Base-by-base conservation (phyloP, 257 asterid genomes). In the Verbena officinalis region DNA sequence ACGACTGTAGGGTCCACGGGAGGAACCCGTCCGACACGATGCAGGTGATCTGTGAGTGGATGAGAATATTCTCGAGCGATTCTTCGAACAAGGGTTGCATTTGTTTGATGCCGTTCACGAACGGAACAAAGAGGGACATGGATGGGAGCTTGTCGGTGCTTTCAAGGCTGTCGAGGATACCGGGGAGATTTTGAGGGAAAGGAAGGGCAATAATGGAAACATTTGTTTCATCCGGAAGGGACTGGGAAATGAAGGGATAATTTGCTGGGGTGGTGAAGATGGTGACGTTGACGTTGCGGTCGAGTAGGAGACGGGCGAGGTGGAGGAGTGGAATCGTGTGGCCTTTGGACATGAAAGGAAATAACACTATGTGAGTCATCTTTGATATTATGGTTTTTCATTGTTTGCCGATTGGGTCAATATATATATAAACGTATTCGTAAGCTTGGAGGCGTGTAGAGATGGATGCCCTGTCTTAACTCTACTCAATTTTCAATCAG, bases 331-430 rank as follows among this genome's bases (percentile, higher is more conserved):
- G 92, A 22, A 90, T 83, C 0, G 86, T 87, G 77, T 90, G 96
- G 76, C 96, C 96, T 66, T 90, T 87, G 43, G 97, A 69, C 97
- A 87, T 83, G 88, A 90, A 90, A 1, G 96, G 97, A 52, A 90
- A 87, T 9, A 90, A 10, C 7, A 78, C 76, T 17, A 77, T 67
- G 31, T 81, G 95, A 22, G 80, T 69, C 86, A 75, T 77, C 12
- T 50, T 9, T n/a, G n/a, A n/a, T n/a, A n/a, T n/a, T n/a, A n/a
- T n/a, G n/a, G n/a, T n/a, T n/a, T n/a, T n/a, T n/a, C n/a, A n/a
- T n/a, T n/a, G n/a, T n/a, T n/a, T n/a, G n/a, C n/a, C n/a, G n/a
- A n/a, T n/a, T n/a, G n/a, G n/a, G n/a, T n/a, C n/a, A n/a, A n/a
- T n/a, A n/a, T n/a, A n/a, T n/a, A n/a, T n/a, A n/a, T n/a, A n/a